phyloP scores from a whole-genome alignment of 768 basidiomycete species.

The Rhodosporidiobolus odoratus region DNA sequence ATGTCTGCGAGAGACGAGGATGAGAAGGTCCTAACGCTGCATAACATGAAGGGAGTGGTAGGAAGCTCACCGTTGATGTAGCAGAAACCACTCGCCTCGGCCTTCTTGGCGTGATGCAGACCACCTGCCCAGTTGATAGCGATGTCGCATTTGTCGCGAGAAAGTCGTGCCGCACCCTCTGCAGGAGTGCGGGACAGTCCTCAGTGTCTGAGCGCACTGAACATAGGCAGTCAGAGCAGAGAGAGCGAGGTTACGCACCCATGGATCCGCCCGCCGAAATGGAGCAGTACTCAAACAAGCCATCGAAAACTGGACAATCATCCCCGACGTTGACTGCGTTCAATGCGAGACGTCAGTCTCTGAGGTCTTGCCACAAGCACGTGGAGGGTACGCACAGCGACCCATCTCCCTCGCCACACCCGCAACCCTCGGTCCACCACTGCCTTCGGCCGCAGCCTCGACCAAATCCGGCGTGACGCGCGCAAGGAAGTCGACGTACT shows the following conservation, averaged over 20 bases:
- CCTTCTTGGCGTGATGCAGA: slow-evolving; percentile 97
- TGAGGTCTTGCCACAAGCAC: too few relatives aligned
- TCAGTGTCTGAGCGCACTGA: too few relatives aligned
- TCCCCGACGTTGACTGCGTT: slow-evolving; percentile 87
- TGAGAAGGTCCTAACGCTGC: slow-evolving; percentile 53
- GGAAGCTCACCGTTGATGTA: slow-evolving; percentile 79
- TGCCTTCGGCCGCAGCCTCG: slow-evolving; percentile 30
- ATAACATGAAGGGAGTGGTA: background rate
- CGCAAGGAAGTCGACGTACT: slow-evolving; percentile 82
- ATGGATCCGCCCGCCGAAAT: slow-evolving; percentile 99
- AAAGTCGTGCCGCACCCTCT: slow-evolving; percentile 96
- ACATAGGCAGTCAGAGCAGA: background rate
- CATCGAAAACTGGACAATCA: slow-evolving; percentile 98
- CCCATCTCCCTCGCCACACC: slow-evolving; percentile 37
- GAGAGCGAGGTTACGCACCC: slow-evolving; percentile 58
- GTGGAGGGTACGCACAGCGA: slow-evolving; percentile 21
- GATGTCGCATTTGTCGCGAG: slow-evolving; percentile 95
- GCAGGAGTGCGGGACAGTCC: background rate
- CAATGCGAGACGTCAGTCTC: background rate
- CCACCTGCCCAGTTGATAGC: slow-evolving; percentile 99
- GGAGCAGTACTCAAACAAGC: slow-evolving; percentile 96
- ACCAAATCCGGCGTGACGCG: slow-evolving; percentile 66
- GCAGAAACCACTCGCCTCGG: slow-evolving; percentile 97
- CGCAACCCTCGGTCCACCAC: slow-evolving; percentile 23
- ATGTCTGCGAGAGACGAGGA: slow-evolving; percentile 62